A percentile compares a stretch with the other conserved stretches of the same genome.
Evolutionary conservation across 75 land plant species (phyloP).

Genomic region (Selaginella tamariscina): DNA sequence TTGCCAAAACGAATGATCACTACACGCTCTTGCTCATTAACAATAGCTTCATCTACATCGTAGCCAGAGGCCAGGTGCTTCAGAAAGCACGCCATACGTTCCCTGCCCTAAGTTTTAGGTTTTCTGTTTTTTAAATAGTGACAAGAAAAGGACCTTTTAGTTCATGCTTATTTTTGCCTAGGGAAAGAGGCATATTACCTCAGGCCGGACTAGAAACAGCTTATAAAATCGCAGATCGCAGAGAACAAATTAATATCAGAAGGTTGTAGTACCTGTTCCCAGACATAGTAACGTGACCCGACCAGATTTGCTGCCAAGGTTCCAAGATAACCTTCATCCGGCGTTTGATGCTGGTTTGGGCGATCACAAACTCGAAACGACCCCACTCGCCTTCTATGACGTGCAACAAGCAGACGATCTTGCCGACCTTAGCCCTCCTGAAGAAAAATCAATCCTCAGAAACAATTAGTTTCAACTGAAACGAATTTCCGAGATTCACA

Average conservation of each 20-base stretch:
- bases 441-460: no score
- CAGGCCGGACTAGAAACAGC: no score
- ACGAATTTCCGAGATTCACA: no score
- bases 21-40: slow-evolving; percentile 64
- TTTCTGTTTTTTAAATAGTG: no score
- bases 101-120: background rate
- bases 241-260: no score
- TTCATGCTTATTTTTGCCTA: no score
- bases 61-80: background rate
- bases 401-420: slow-evolving; percentile 57
- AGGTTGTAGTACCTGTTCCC: slow-evolving; percentile 56
- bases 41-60: slow-evolving; percentile 1
- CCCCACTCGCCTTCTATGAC: slow-evolving; percentile 39
- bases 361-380: slow-evolving; percentile 49
- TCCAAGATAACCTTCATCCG: slow-evolving; percentile 58
- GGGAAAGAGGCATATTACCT: no score
- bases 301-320: slow-evolving; percentile 45
- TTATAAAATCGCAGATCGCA: no score
- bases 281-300: slow-evolving; percentile 59
- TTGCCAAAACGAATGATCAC: slow-evolving; percentile 87
- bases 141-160: no score
- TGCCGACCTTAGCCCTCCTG: slow-evolving; percentile 78
- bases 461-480: no score
- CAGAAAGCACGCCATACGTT: background rate
- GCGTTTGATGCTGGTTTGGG: slow-evolving; percentile 36